Conservation (phyloP, 768 basidiomycete genomes). For the Hygrophorus pudorinus region DNA sequence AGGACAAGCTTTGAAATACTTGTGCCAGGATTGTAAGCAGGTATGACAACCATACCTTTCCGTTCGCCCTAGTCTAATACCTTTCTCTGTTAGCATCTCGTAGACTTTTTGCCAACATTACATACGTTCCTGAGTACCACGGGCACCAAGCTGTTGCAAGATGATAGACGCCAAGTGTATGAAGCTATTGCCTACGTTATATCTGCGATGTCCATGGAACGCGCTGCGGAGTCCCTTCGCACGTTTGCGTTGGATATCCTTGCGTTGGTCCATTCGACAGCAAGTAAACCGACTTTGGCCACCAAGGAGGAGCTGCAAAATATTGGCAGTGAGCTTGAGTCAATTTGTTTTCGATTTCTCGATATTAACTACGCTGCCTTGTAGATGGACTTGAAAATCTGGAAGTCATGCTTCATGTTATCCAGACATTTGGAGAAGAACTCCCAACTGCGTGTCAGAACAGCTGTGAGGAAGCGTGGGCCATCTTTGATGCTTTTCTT, state of each 20-base stretch:
- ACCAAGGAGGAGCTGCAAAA: conserved; percentile 64
- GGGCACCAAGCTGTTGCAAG: conserved; percentile 70
- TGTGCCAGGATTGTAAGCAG: conserved; percentile 93
- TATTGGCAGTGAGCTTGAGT: conserved; percentile 47
- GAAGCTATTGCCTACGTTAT: conserved; percentile 96
- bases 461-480: conserved; percentile 75
- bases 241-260: conserved; percentile 84
- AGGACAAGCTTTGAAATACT: conserved; percentile 90
- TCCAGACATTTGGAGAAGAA: conserved; percentile 74
- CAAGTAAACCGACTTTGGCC: conserved; percentile 40
- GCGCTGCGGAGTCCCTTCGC: conserved; percentile 77
- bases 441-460: conserved; percentile 72
- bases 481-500: conserved; percentile 73
- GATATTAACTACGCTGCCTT: background rate
- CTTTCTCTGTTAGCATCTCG: conserved; percentile 53
- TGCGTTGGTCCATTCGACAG: conserved; percentile 57
- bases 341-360: background rate
- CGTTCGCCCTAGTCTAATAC: background rate
- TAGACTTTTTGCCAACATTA: conserved; percentile 84
- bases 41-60: conserved; percentile 27
- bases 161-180: conserved; percentile 86
- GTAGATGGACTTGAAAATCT: conserved; percentile 85
- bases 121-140: conserved; percentile 80
- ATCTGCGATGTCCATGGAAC: conserved; percentile 84
- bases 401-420: conserved; percentile 81